Conservation (phyloP, 139 green algal species). For the Zygnema cylindricum region DNA sequence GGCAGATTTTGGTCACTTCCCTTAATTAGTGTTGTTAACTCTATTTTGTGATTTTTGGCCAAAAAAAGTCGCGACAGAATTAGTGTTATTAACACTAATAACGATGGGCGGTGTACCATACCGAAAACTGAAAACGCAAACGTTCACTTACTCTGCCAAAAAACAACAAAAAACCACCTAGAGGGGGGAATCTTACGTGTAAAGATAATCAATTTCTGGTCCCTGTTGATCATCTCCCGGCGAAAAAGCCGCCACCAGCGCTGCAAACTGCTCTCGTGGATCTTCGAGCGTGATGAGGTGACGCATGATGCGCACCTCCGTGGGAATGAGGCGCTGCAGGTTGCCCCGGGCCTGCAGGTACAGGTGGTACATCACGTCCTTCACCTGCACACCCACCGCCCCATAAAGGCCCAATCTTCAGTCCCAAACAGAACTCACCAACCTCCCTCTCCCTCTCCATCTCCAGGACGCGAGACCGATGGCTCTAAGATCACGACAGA, state of each 20-base stretch:
- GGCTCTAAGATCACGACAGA: too few relatives aligned
- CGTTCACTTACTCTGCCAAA: not conserved
- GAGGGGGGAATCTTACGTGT: conserved; percentile 40
- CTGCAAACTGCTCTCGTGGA: conserved; percentile 63
- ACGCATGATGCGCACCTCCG: conserved; percentile 86
- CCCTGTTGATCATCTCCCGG: conserved; percentile 52
- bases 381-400: conserved; percentile 65
- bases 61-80: too few relatives aligned
- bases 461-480: too few relatives aligned
- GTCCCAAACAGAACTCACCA: too few relatives aligned
- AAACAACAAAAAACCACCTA: not conserved
- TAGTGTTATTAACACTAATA: too few relatives aligned
- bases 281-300: conserved; percentile 72
- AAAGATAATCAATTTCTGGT: conserved; percentile 36
- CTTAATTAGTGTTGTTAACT: too few relatives aligned
- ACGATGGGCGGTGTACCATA: too few relatives aligned
- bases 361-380: conserved; percentile 70
- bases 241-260: conserved; percentile 76
- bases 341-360: conserved; percentile 54
- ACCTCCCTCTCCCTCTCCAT: too few relatives aligned
- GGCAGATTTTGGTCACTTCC: too few relatives aligned
- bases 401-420: too few relatives aligned
- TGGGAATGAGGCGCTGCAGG: conserved; percentile 69
- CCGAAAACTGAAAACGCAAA: not conserved
- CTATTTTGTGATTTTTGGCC: too few relatives aligned